phyloP scores from a whole-genome alignment of 192 early-diverging fungal species.

The Allomyces javanicus region DNA sequence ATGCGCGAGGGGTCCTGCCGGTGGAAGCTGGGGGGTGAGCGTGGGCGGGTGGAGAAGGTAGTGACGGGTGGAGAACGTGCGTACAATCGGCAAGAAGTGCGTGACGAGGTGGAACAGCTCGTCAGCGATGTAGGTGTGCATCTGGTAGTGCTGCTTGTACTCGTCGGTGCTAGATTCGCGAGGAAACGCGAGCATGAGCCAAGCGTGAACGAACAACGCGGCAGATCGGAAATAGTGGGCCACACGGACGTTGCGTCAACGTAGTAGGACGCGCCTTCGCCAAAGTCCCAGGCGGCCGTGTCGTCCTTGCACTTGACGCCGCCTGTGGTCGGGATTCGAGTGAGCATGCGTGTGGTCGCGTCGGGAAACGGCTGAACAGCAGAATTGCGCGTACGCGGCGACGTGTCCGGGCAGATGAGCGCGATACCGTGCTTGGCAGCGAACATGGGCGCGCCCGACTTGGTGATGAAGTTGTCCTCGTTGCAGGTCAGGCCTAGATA shows the following conservation, averaged over 20 bases:
- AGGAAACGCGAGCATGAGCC: background rate
- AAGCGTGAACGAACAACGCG: background rate
- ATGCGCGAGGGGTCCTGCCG: conserved; percentile 28
- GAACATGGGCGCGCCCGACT: conserved; percentile 46
- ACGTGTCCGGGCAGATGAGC: conserved; percentile 68
- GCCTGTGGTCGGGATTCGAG: background rate
- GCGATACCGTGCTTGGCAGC: conserved; percentile 50
- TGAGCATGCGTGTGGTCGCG: background rate
- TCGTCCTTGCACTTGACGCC: conserved; percentile 46
- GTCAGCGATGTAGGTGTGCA: conserved; percentile 62
- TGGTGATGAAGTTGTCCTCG: conserved; percentile 78
- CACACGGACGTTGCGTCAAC: conserved; percentile 3
- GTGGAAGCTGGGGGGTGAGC: background rate
- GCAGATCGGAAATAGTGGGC: background rate
- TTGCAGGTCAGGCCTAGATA: conserved; percentile 48
- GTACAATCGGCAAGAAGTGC: conserved; percentile 36
- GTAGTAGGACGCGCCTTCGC: conserved; percentile 37
- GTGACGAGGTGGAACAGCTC: conserved; percentile 47
- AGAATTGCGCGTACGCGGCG: conserved; percentile 29
- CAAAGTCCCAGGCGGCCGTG: conserved; percentile 45
- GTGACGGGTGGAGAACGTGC: conserved; percentile 2
- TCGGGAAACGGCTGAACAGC: background rate
- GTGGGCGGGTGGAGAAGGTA: background rate
- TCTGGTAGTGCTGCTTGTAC: conserved; percentile 54
- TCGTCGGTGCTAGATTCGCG: conserved; percentile 36